Evolutionary conservation across 768 basidiomycete species (phyloP).

Genomic region (Amyloporia xantha): DNA sequence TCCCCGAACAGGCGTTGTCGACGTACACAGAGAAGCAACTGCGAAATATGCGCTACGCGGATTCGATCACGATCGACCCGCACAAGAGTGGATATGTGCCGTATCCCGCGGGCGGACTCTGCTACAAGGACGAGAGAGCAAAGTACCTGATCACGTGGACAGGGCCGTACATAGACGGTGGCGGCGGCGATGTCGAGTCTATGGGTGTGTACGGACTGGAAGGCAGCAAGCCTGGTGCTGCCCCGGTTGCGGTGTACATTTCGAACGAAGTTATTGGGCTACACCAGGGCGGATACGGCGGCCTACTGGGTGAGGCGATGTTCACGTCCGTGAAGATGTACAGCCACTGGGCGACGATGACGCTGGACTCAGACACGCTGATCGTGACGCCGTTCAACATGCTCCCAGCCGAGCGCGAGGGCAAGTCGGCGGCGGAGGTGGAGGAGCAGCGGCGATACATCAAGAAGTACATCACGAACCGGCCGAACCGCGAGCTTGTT

Average conservation of each 20-base stretch:
- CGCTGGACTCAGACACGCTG: slow-evolving; percentile 24
- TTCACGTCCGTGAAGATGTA: slow-evolving; percentile 34
- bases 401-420: slow-evolving; percentile 28
- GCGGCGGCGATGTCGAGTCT: slow-evolving; percentile 18
- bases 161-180: slow-evolving; percentile 24
- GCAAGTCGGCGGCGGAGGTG: slow-evolving; percentile 13
- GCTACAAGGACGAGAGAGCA: slow-evolving; percentile 33
- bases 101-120: slow-evolving; percentile 37
- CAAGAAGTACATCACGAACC: slow-evolving; percentile 24
- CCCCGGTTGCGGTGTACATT: slow-evolving; percentile 31
- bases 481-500: slow-evolving; percentile 26
- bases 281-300: slow-evolving; percentile 32
- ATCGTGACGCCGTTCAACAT: slow-evolving; percentile 35
- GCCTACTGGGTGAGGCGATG: slow-evolving; percentile 32
- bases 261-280: slow-evolving; percentile 35
- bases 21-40: slow-evolving; percentile 29
- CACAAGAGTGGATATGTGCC: slow-evolving; percentile 40
- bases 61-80: slow-evolving; percentile 36
- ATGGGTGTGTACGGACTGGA: slow-evolving; percentile 43
- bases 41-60: slow-evolving; percentile 20
- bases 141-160: slow-evolving; percentile 33
- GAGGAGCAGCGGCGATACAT: slow-evolving; percentile 27
- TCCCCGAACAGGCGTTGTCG: slow-evolving; percentile 26
- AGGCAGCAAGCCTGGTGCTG: slow-evolving; percentile 45
- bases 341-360: slow-evolving; percentile 37